Evolutionary conservation across 2,329 filamentous ascomycete species (phyloP).

Genomic region (Septoria petroselini): DNA sequence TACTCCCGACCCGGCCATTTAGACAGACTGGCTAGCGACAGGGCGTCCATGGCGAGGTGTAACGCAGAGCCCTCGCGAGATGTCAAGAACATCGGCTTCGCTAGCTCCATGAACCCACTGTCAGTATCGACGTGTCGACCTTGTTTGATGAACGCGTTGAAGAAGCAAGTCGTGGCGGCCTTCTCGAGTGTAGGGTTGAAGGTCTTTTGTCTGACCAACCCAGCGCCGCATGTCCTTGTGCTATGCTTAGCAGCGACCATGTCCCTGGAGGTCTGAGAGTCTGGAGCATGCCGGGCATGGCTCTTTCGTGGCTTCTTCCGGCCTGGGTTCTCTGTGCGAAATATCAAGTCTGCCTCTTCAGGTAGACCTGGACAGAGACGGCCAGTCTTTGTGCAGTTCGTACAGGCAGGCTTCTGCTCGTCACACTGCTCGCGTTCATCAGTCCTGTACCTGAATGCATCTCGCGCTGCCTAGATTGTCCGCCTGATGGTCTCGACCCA

Average conservation of each 20-base stretch:
- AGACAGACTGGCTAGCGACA: conserved; percentile 11
- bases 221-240: background rate
- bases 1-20: conserved; percentile 12
- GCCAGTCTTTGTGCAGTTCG: conserved; percentile 16
- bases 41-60: conserved; percentile 16
- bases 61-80: conserved; percentile 14
- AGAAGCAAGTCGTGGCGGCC: conserved; percentile 13
- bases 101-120: conserved; percentile 16
- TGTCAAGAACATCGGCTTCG: conserved; percentile 2
- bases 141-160: conserved; percentile 5
- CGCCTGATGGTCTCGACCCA: background rate
- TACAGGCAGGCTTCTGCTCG: conserved; percentile 15
- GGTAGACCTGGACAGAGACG: conserved; percentile 19
- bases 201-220: background rate
- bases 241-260: conserved; percentile 5
- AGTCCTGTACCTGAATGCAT: background rate
- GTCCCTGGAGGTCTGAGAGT: background rate
- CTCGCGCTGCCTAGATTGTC: background rate
- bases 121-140: conserved; percentile 6
- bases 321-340: conserved; percentile 15
- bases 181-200: conserved; percentile 14
- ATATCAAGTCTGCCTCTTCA: conserved; percentile 20
- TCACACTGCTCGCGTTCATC: conserved; percentile 13
- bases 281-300: conserved; percentile 2
- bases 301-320: conserved; percentile 5